These are phyloP conservation scores for Russula compacta DNA, from an alignment of 768 basidiomycete genomes.

Conservation along the genomic window DNA sequence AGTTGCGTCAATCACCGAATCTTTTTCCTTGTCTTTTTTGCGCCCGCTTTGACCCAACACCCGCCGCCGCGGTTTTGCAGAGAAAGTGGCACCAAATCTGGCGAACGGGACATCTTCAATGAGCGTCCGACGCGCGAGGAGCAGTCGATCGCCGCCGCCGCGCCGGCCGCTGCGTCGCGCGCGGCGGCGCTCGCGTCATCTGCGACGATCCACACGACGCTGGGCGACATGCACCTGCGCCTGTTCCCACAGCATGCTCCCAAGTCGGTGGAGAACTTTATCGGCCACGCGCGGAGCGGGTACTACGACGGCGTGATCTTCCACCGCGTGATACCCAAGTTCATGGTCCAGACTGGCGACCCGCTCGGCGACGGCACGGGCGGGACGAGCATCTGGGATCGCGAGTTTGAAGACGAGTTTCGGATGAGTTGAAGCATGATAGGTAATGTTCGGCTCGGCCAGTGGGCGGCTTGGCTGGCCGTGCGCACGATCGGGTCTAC, in stretches of 20 bases:
- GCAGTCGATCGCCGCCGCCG: conserved; percentile 70
- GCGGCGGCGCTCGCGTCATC: conserved; percentile 67
- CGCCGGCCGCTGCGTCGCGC: conserved; percentile 39
- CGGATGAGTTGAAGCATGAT: conserved; percentile 83
- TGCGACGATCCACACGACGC: conserved; percentile 89
- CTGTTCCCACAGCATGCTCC: conserved; percentile 90
- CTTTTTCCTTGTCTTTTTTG: background rate
- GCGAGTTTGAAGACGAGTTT: conserved; percentile 92
- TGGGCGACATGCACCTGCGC: conserved; percentile 86
- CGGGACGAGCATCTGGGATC: conserved; percentile 83
- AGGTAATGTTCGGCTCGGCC: conserved; percentile 37
- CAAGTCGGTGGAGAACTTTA: conserved; percentile 96
- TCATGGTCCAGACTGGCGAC: conserved; percentile 97
- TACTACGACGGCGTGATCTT: conserved; percentile 93
- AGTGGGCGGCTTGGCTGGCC: background rate
- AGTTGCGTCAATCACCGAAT: background rate
- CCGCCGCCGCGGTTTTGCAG: conserved; percentile 29
- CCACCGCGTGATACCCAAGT: conserved; percentile 97
- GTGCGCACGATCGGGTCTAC: background rate
- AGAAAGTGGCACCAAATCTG: conserved; percentile 57
- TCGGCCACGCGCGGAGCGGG: conserved; percentile 79
- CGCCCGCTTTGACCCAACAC: background rate
- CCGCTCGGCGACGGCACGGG: conserved; percentile 93
- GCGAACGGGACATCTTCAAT: conserved; percentile 96
- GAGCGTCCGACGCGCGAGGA: conserved; percentile 96